Evolutionary conservation across 2,329 filamentous ascomycete species (phyloP), one percentile per base, ranked within the genome.

Genomic region (Fusarium stilboides): DNA sequence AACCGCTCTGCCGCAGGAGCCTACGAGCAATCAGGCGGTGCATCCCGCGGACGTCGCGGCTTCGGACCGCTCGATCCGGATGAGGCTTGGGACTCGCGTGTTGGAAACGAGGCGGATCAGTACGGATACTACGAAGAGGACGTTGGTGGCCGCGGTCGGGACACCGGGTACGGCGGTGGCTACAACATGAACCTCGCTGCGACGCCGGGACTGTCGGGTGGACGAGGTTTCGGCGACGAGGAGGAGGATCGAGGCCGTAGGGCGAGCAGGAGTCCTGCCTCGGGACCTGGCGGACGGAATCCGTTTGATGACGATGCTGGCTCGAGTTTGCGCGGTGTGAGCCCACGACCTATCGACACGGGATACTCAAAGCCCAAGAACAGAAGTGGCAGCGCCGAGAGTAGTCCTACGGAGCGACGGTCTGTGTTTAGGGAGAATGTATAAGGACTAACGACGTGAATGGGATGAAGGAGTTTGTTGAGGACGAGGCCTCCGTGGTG

Each of bases 21-120:
- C 46, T 94, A 94, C 82, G 92, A 94, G 74, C 81, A 93, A 73
- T 81, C 86, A 62, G 79, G 78, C 51, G 79, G 78, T 56, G 75
- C 74, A 20, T 68, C 78, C 34, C 81, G 81, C 45, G 81, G 83
- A 57, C 83, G 85, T 56, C 80, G 87, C 55, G 88, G 88, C 22
- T 90, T 92, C 77, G 89, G 90, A 3, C 84, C 89, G 6, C 85
- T 94, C 45, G 93, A 96, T 75, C 92, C 92, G 2, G 93, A 97
- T 77, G 92, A 94, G 75, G 92, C 93, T 3, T 97, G 94, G 94
- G 93, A 96, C 80, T 81, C 92, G 68, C 85, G 92, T 62, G 92
- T 97, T 6, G 92, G 92, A 60, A 85, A 89, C 72, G 92, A 94
- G 78, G 88, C 90, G 19, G 89, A 91, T 75, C 81, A 80, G 14